Base-by-base conservation (phyloP, 352 stramenopile genomes). In the Phytophthora quininea region DNA sequence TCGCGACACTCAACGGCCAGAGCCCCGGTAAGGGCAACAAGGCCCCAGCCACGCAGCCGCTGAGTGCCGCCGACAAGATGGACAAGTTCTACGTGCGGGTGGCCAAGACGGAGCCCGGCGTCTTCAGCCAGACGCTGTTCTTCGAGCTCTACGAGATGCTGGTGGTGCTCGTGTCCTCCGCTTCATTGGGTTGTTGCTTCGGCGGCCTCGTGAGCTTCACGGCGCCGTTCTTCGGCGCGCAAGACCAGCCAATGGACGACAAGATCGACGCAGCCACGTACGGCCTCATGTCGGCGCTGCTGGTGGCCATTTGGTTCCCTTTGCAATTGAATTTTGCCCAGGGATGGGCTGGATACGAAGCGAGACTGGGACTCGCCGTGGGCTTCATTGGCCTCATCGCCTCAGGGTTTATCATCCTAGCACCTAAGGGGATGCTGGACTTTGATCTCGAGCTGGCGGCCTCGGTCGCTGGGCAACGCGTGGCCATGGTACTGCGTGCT, bases 121-220 rank as follows among this genome's bases (percentile, higher is more conserved):
- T 89, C 6, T 89, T 94, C 60, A 68, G 71, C 50, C 84, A 94
- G 60, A 91, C 82, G 63, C 67, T 94, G 35, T 94, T 92, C 73
- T 92, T 82, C 59, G 86, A 94, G 69, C 73, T 94, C 29, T 92
- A 90, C 76, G 86, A 94, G 70, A 92, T 90, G 79, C 73, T 94
- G 32, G 78, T 94, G 48, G 77, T 92, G 43, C 68, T 92, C 27
- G 69, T 80, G 42, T 86, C 79, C 19, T 92, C 83, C 24, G 80
- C 78, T 29, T 68, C 85, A 7, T 32, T 84, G 3, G 77, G 74
- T 10, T 85, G 79, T 57, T 69, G 59, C n/a, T 54, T 84, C 53
- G 76, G 78, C 46, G 79, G 84, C 50, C 40, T 77, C 38, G 38
- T 89, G 32, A 65, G 63, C n/a, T 85, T 85, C 59, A 59, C 64